Conservation (phyloP, 2,329 filamentous ascomycete genomes). For the Alternaria atra region DNA sequence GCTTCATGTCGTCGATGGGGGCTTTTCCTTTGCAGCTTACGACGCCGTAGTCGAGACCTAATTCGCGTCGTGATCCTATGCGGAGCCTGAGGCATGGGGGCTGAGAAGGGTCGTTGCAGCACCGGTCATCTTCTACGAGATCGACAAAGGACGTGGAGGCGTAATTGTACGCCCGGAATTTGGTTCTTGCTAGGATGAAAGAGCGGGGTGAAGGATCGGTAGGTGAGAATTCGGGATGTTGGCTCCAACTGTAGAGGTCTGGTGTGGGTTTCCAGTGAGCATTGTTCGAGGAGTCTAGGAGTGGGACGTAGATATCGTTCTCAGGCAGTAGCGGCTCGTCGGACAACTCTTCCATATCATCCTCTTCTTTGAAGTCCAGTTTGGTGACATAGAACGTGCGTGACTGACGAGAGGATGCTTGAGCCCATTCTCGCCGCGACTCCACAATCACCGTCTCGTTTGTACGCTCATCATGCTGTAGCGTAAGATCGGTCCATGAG, state of each 20-base stretch:
- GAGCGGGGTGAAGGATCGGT: slow-evolving; percentile 53
- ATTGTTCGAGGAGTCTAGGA: slow-evolving; percentile 45
- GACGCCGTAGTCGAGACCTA: slow-evolving; percentile 30
- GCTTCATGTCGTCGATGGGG: slow-evolving; percentile 5
- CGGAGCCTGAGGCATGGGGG: slow-evolving; percentile 59
- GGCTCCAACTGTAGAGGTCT: slow-evolving; percentile 53
- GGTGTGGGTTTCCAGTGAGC: slow-evolving; percentile 51
- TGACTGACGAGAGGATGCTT: slow-evolving; percentile 63
- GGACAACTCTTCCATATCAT: slow-evolving; percentile 5
- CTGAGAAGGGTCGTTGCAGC: slow-evolving; percentile 42
- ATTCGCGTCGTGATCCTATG: slow-evolving; percentile 56
- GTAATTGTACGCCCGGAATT: slow-evolving; percentile 64
- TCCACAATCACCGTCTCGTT: slow-evolving; percentile 71
- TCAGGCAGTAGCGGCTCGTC: slow-evolving; percentile 30
- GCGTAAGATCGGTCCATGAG: slow-evolving; percentile 73
- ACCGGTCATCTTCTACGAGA: slow-evolving; percentile 62
- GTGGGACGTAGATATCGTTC: slow-evolving; percentile 37
- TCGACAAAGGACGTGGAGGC: slow-evolving; percentile 67
- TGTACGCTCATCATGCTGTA: slow-evolving; percentile 68
- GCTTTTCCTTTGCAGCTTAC: slow-evolving; percentile 12
- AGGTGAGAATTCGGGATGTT: slow-evolving; percentile 60
- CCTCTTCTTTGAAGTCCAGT: slow-evolving; percentile 54
- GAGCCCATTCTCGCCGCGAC: slow-evolving; percentile 72
- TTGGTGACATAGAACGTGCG: slow-evolving; percentile 72
- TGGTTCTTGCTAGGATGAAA: slow-evolving; percentile 64